Evolutionary conservation across 495 filamentous ascomycete genomes (phyloP).

Genomic region (Rhizodiscina lignyota): DNA sequence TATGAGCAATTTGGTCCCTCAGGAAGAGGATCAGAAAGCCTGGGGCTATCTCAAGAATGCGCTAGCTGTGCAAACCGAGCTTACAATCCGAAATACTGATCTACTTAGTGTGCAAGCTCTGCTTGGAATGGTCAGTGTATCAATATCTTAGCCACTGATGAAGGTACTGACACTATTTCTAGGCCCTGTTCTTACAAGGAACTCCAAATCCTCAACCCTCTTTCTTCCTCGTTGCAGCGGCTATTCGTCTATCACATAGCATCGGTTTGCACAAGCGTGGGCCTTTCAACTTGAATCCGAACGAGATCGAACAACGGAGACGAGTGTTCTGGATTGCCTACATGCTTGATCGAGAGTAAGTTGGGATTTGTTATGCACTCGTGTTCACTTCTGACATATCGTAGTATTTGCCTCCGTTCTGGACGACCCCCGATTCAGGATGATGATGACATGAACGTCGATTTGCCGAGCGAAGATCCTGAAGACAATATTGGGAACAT

Average conservation of each 20-base stretch:
- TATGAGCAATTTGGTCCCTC: slow-evolving; percentile 83
- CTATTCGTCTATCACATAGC: slow-evolving; percentile 80
- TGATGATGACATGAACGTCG: slow-evolving; percentile 97
- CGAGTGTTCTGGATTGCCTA: slow-evolving; percentile 98
- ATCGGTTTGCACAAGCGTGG: slow-evolving; percentile 92
- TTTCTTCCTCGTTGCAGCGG: slow-evolving; percentile 84
- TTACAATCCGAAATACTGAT: slow-evolving; percentile 93
- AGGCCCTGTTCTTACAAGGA: slow-evolving; percentile 86
- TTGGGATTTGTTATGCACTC: background rate
- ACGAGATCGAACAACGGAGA: slow-evolving; percentile 89
- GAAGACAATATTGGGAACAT: slow-evolving; percentile 87
- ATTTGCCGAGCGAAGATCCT: slow-evolving; percentile 82
- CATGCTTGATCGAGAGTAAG: slow-evolving; percentile 79
- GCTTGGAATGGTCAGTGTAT: slow-evolving; percentile 58
- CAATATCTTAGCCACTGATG: slow-evolving; percentile 1
- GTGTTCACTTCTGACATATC: slow-evolving; percentile 12
- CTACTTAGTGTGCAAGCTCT: slow-evolving; percentile 91
- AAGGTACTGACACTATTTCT: slow-evolving; percentile 4
- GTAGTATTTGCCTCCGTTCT: slow-evolving; percentile 69
- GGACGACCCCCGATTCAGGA: slow-evolving; percentile 89
- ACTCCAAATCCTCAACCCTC: slow-evolving; percentile 94
- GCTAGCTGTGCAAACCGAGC: slow-evolving; percentile 76
- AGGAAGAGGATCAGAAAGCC: slow-evolving; percentile 82
- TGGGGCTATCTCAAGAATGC: slow-evolving; percentile 96
- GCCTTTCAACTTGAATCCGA: slow-evolving; percentile 74